Evolutionary conservation across 345 rosid species (phyloP), one percentile per base, ranked within the genome.

Genomic region (Moricandia moricandioides): DNA sequence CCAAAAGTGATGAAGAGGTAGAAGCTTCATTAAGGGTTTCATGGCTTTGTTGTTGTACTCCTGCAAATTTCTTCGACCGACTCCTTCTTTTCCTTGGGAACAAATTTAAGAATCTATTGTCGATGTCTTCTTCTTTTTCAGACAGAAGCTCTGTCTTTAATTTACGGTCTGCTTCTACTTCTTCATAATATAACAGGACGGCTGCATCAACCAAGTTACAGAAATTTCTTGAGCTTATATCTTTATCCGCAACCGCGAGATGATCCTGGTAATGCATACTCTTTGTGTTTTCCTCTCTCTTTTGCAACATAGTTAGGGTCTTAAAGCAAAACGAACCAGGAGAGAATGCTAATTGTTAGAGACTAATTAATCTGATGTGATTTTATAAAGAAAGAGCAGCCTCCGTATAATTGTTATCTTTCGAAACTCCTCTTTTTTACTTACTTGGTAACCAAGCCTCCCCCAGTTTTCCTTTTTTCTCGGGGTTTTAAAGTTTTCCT

Each of bases 151-250:
- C n/a, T n/a, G n/a, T n/a, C n/a, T n/a, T n/a, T n/a, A n/a, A n/a
- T n/a, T n/a, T n/a, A n/a, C n/a, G n/a, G n/a, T n/a, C n/a, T n/a
- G n/a, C n/a, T n/a, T n/a, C n/a, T n/a, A n/a, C n/a, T n/a, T 62
- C 45, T 34, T 63, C 68, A 3, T 11, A 33, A 26, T 40, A 43
- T 40, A 64, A n/a, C 7, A 14, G 7, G 47, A 26, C 73, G 4
- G 73, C 64, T 1, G 26, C 27, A 57, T 69, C 73, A 4, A 21
- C 69, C 55, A 65, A 65, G 8, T 1, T 65, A 40, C 68, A 64
- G 17, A 64, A 64, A 39, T 61, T 33, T 34, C 68, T 40, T 10
- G 69, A 40, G 35, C 18, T 39, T 43, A 64, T 13, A 0, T 40
- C 68, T 4, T 64, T 24, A 34, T 64, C 55, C 13, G 34, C 52